These are phyloP conservation scores for Prinsepia uniflora DNA, from an alignment of 306 rosid genomes.

Conservation along the genomic window DNA sequence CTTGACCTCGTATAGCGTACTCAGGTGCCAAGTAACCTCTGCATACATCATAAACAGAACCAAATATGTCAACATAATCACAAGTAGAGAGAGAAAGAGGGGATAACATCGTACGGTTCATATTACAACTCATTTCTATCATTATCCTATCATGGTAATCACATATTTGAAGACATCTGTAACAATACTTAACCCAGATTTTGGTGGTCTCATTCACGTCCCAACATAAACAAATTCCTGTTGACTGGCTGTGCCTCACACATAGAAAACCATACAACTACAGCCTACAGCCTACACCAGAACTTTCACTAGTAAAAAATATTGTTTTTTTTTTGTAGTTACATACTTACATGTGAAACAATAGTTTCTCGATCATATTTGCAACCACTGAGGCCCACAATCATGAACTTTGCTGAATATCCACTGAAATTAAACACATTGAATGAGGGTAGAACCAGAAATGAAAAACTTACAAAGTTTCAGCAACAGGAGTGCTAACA, in stretches of 20 bases:
- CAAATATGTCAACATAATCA: slow-evolving; percentile 6
- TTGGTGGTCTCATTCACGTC: neutral
- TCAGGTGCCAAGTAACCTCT: slow-evolving; percentile 95
- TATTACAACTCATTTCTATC: neutral
- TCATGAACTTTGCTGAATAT: neutral
- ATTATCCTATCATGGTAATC: neutral
- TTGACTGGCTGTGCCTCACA: neutral
- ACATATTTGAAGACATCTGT: neutral
- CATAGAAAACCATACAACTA: neutral
- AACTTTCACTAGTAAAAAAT: neutral
- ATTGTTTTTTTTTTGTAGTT: neutral
- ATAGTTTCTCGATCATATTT: neutral
- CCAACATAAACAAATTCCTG: neutral
- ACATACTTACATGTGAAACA: neutral
- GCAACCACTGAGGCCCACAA: neutral
- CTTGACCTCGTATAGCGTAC: slow-evolving; percentile 75
- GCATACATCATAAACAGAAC: slow-evolving; percentile 23
- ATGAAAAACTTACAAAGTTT: slow-evolving; percentile 56
- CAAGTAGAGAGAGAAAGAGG: neutral
- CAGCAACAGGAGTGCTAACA: slow-evolving; percentile 76
- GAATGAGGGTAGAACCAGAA: slow-evolving; percentile 10
- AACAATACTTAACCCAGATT: neutral
- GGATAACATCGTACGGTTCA: neutral
- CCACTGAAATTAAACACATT: neutral
- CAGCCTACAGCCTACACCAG: neutral